A percentile compares a stretch with the other conserved stretches of the same genome.
Conservation (phyloP, 805 yeast species). For the Starmerella tilneyi region DNA sequence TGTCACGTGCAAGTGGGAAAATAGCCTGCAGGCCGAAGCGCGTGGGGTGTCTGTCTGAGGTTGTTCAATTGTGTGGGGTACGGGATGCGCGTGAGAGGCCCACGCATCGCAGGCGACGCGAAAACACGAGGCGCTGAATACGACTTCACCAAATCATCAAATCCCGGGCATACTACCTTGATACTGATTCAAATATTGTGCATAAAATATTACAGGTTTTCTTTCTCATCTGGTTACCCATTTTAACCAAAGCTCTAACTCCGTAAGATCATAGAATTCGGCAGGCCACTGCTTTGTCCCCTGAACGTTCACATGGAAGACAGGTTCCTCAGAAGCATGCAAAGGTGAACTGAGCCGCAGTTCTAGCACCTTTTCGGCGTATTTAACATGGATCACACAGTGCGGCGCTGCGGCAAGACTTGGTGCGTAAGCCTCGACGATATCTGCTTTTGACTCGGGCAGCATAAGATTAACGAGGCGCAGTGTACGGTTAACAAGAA, state of each 20-base stretch:
- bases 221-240: slow-evolving; percentile 22
- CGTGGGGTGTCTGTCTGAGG: too few species aligned
- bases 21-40: too few species aligned
- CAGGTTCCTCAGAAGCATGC: slow-evolving; percentile 6
- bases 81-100: too few species aligned
- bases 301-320: slow-evolving; percentile 3
- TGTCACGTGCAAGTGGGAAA: neutral
- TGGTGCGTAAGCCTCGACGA: neutral
- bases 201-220: neutral
- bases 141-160: too few species aligned
- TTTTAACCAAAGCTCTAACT: slow-evolving; percentile 32
- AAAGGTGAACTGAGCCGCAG: slow-evolving; percentile 14
- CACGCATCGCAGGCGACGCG: too few species aligned
- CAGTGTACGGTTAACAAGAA: slow-evolving; percentile 18
- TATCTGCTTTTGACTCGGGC: slow-evolving; percentile 11
- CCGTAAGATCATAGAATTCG: slow-evolving; percentile 29
- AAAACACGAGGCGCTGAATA: too few species aligned
- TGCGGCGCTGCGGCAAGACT: slow-evolving; percentile 7
- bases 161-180: too few species aligned
- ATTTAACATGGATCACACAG: neutral
- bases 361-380: neutral
- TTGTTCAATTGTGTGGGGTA: too few species aligned
- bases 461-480: slow-evolving; percentile 23
- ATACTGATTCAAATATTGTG: too few species aligned
- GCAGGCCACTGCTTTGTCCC: slow-evolving; percentile 9